These are phyloP conservation scores for Colletotrichum magnum DNA, from an alignment of 2,329 filamentous ascomycete genomes.

Conservation along the genomic window DNA sequence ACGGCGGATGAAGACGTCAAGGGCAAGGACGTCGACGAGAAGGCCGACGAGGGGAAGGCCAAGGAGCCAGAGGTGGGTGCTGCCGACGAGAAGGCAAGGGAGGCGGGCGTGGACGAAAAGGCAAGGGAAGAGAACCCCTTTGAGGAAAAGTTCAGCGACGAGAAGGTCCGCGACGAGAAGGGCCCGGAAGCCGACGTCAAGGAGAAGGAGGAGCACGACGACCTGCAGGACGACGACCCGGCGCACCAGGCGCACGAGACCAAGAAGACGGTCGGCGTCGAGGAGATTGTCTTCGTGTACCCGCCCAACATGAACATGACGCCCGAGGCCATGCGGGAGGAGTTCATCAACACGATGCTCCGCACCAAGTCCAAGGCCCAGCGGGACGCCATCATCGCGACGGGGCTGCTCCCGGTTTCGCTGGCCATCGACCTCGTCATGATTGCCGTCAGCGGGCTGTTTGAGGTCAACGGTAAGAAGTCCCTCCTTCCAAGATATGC, in stretches of 20 bases:
- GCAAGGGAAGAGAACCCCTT: conserved; percentile 4
- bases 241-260: conserved; percentile 34
- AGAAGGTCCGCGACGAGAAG: conserved; percentile 21
- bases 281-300: conserved; percentile 38
- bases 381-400: conserved; percentile 37
- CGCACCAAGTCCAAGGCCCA: conserved; percentile 39
- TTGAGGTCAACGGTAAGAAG: conserved; percentile 37
- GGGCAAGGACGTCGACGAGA: conserved; percentile 23
- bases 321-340: conserved; percentile 33
- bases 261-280: conserved; percentile 36
- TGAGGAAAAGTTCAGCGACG: conserved; percentile 31
- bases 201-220: conserved; percentile 23
- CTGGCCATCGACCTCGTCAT: conserved; percentile 30
- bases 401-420: conserved; percentile 31
- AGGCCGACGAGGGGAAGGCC: background rate
- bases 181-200: background rate
- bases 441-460: conserved; percentile 32
- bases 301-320: conserved; percentile 39
- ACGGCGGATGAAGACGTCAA: conserved; percentile 8
- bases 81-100: conserved; percentile 16
- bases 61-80: background rate
- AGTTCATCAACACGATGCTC: conserved; percentile 37
- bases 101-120: conserved; percentile 14
- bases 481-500: too few relatives aligned
- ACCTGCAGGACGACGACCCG: conserved; percentile 21